Evolutionary conservation across 768 basidiomycete species (phyloP), one percentile per base, ranked within the genome.

Genomic region (Boletales sp.): DNA sequence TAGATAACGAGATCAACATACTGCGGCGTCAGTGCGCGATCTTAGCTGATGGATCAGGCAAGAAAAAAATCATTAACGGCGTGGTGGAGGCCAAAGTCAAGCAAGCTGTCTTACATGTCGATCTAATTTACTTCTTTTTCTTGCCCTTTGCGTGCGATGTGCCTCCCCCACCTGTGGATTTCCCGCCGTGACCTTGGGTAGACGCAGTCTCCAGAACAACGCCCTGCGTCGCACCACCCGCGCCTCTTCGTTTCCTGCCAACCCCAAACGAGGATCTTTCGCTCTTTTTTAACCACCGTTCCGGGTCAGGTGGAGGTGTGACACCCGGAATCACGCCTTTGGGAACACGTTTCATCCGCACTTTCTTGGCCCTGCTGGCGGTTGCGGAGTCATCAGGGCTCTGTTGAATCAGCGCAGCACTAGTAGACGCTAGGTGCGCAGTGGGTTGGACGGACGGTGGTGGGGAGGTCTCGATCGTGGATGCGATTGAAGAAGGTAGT

Each of bases 271-370:
- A 79, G 13, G 85, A 77, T 43, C 88, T 74, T 65, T 90, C 87
- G 46, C 81, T 86, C 73, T 90, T 92, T 80, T 92, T 92, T 52
- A 92, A 65, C 90, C 90, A 92, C 54, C 90, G 74, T 66, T 92
- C 90, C 21, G 90, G 88, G 70, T 92, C 90, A 31, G 90, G 90
- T 15, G 82, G 76, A 28, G 89, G 88, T 5, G 89, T 90, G 12
- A 88, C 82, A 17, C 90, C 89, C 15, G 83, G 86, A 21, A 83
- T 67, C 18, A 91, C 84, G n/a, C 86, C 84, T 48, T 79, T 74
- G 13, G 90, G 89, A 15, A 91, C 75, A 62, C 88, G 83, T 54
- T 80, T 79, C 68, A 68, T 78, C 51, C 85, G 77, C 57, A 79
- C 75, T 64, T 79, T 80, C 70, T 69, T 75, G 50, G 53, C 61